Evolutionary conservation across 805 yeast genomes (phyloP).

Genomic region (Kuraishia floccosa): DNA sequence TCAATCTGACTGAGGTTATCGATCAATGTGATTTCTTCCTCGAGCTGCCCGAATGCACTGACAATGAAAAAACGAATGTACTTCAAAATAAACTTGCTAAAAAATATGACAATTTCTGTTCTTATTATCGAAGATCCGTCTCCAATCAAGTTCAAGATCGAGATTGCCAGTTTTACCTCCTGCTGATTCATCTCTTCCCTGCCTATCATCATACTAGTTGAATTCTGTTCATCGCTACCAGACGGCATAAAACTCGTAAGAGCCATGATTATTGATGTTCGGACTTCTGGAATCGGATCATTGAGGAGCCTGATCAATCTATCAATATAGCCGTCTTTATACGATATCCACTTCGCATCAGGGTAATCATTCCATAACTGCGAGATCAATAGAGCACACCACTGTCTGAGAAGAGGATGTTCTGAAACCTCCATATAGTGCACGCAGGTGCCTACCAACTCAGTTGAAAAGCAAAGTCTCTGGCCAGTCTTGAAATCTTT

Average conservation of each 20-base stretch:
- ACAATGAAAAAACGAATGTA: slow-evolving; percentile 71
- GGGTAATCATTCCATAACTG: slow-evolving; percentile 65
- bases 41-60: slow-evolving; percentile 76
- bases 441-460: slow-evolving; percentile 56
- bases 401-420: slow-evolving; percentile 79
- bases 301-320: slow-evolving; percentile 46
- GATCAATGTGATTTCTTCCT: slow-evolving; percentile 61
- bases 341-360: slow-evolving; percentile 64
- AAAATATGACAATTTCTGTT: slow-evolving; percentile 69
- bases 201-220: slow-evolving; percentile 8
- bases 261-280: slow-evolving; percentile 74
- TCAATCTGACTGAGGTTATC: slow-evolving; percentile 53
- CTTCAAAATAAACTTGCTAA: slow-evolving; percentile 61
- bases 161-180: slow-evolving; percentile 60
- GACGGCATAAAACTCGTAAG: slow-evolving; percentile 57
- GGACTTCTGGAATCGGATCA: slow-evolving; percentile 93
- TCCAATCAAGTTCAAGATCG: slow-evolving; percentile 54
- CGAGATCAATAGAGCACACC: slow-evolving; percentile 77
- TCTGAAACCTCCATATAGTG: slow-evolving; percentile 61
- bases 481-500: slow-evolving; percentile 75
- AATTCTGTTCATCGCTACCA: slow-evolving; percentile 20
- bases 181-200: slow-evolving; percentile 43
- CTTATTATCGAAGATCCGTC: slow-evolving; percentile 90
- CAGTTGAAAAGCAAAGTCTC: slow-evolving; percentile 64
- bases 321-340: slow-evolving; percentile 50